Percentiles rank a stretch among this genome's conserved stretches.
These are phyloP conservation scores for Penicillium polonicum DNA, from an alignment of 2,329 filamentous ascomycete species.

Conservation along the genomic window DNA sequence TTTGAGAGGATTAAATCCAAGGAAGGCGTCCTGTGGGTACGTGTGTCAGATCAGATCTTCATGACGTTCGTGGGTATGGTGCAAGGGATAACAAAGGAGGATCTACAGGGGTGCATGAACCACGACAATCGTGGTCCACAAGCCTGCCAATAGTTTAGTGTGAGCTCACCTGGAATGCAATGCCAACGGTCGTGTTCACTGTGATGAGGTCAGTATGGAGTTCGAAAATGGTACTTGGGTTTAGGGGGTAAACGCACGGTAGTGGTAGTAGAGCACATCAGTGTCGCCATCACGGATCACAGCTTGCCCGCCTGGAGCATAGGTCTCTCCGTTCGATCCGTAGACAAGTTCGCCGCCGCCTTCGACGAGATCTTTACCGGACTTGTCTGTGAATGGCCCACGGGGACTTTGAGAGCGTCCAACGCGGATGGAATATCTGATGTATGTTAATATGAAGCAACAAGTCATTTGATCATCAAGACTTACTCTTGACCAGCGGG, in stretches of 20 bases:
- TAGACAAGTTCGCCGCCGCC: slow-evolving; percentile 63
- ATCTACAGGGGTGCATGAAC: slow-evolving; percentile 16
- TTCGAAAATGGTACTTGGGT: background rate
- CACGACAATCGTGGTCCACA: slow-evolving; percentile 12
- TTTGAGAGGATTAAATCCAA: slow-evolving; percentile 32
- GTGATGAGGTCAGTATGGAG: slow-evolving; percentile 6
- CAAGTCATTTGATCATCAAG: background rate
- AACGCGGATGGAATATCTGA: slow-evolving; percentile 61
- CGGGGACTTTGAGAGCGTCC: slow-evolving; percentile 56
- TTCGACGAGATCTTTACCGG: slow-evolving; percentile 52
- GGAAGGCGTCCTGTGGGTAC: slow-evolving; percentile 27
- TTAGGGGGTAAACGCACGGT: slow-evolving; percentile 25
- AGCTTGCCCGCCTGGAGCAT: slow-evolving; percentile 66
- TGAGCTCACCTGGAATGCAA: slow-evolving; percentile 31
- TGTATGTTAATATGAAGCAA: slow-evolving; percentile 2
- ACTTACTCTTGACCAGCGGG: slow-evolving; percentile 53
- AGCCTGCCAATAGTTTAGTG: slow-evolving; percentile 4
- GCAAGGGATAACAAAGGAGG: slow-evolving; percentile 20
- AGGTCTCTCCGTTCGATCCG: slow-evolving; percentile 59
- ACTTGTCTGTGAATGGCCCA: slow-evolving; percentile 57
- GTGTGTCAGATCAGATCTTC: slow-evolving; percentile 17
- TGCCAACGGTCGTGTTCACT: slow-evolving; percentile 34
- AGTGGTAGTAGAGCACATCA: slow-evolving; percentile 39
- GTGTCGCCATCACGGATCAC: slow-evolving; percentile 51
- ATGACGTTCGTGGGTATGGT: background rate